Base-by-base conservation (phyloP, 345 rosid species). In the Brassica incana region DNA sequence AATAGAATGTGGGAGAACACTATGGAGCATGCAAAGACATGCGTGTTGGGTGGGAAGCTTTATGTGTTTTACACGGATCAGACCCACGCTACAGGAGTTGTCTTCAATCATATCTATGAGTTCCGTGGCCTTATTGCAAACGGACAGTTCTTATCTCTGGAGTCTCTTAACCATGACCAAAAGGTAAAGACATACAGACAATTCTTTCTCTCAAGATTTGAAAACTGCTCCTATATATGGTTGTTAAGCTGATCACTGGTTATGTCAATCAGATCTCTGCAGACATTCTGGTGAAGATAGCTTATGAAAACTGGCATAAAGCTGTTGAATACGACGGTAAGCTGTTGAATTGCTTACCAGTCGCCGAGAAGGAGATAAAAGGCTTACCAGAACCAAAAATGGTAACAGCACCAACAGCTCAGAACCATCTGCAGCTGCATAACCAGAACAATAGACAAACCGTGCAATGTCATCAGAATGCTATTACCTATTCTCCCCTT, bases 1-100 rank as follows among this genome's bases (percentile, higher is more conserved):
- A 95, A 92, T 75, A 86, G 92, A 78, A 95, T 95, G 99, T 95
- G 99, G 99, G 97, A 95, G 81, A 91, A 90, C 48, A 90, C 97
- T 1, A 86, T 92, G 63, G 97, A 92, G 82, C 97, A 95, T 67
- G 98, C 99, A 16, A 95, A 95, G 88, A 95, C 98, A 0, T 92
- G 99, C 9, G 88, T 88, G 15, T 75, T 92, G 80, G 94, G 97
- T 43, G 94, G 88, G 52, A 95, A 89, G 88, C 90, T 92, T 52
- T 92, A 89, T 48, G 87, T 92, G 59, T 92, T 86, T 85, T 87
- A 87, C 77, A 73, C 96, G 3, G 92, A 91, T 77, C 86, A 83
- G 73, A 79, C 77, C 68, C 86, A 77, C 16, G 45, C 73, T 73
- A 82, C 89, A 0, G 98, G 96, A 0, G 94, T 90, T 72, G 92